These are phyloP conservation scores for Taphrina betulina DNA, from an alignment of 1,139 yeast species.

Conservation along the genomic window DNA sequence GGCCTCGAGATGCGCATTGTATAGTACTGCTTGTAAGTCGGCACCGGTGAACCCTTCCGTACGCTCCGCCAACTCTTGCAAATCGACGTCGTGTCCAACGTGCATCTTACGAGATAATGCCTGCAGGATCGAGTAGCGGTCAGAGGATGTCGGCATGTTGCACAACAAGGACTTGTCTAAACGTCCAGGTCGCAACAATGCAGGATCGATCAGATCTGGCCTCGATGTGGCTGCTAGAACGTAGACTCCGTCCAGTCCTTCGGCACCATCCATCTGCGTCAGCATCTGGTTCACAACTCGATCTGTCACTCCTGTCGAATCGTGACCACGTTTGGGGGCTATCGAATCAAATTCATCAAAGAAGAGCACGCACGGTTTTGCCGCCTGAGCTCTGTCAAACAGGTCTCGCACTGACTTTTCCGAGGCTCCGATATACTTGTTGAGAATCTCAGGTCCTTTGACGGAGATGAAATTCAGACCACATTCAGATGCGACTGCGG, in stretches of 20 bases:
- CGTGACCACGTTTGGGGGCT: constrained; percentile 97
- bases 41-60: constrained; percentile 91
- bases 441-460: constrained; percentile 93
- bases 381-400: constrained; percentile 90
- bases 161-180: constrained; percentile 88
- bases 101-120: constrained; percentile 53
- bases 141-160: constrained; percentile 73
- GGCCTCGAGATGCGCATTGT: constrained; percentile 87
- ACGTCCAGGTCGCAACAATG: constrained; percentile 91
- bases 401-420: constrained; percentile 92
- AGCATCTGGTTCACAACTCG: constrained; percentile 95
- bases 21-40: constrained; percentile 87
- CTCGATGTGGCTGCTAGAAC: constrained; percentile 94
- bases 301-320: constrained; percentile 96
- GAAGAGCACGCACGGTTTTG: constrained; percentile 88
- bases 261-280: constrained; percentile 99
- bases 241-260: constrained; percentile 93
- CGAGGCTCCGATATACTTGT: constrained; percentile 95
- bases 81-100: constrained; percentile 53
- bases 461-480: constrained; percentile 90
- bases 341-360: constrained; percentile 97
- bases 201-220: constrained; percentile 73
- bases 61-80: constrained; percentile 56
- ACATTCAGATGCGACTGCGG: constrained; percentile 92
- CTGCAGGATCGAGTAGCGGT: constrained; percentile 68